Conservation (phyloP, 148 eudicot species). For the Silene conica region DNA sequence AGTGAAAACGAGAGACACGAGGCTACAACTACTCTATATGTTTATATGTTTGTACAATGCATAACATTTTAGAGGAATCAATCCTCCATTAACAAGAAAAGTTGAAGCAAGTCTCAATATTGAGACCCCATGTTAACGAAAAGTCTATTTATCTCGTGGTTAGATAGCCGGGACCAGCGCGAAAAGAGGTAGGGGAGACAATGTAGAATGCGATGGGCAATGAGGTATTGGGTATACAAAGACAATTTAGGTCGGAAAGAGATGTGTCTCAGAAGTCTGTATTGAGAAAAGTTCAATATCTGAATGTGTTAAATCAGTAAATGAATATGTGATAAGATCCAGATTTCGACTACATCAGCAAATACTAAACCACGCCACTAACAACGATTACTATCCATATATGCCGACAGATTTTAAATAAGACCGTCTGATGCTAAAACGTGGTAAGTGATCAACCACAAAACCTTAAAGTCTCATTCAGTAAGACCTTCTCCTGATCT, state of each 20-base stretch:
- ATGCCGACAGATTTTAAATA: background rate
- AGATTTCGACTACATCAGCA: background rate
- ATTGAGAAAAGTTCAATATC: background rate
- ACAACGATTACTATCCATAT: background rate
- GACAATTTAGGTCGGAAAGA: background rate
- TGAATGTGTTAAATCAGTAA: background rate
- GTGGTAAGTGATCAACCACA: background rate
- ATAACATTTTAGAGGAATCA: too few species aligned
- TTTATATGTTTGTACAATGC: background rate
- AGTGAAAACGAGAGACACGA: slow-evolving; percentile 12
- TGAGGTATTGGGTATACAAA: slow-evolving; percentile 1
- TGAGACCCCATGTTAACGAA: background rate
- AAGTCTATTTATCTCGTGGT: slow-evolving; percentile 1
- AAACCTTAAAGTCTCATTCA: background rate
- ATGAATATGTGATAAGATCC: slow-evolving; percentile 2
- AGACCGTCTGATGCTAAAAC: background rate
- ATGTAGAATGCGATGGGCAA: background rate
- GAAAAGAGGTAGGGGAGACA: slow-evolving; percentile 5
- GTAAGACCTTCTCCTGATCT: background rate
- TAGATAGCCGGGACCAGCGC: slow-evolving; percentile 9
- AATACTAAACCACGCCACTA: background rate
- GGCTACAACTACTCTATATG: background rate
- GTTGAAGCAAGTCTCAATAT: background rate
- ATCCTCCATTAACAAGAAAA: background rate
- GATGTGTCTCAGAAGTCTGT: slow-evolving; percentile 12